Base-by-base conservation (phyloP, 495 filamentous ascomycete genomes). In the Xylaria intraflava region DNA sequence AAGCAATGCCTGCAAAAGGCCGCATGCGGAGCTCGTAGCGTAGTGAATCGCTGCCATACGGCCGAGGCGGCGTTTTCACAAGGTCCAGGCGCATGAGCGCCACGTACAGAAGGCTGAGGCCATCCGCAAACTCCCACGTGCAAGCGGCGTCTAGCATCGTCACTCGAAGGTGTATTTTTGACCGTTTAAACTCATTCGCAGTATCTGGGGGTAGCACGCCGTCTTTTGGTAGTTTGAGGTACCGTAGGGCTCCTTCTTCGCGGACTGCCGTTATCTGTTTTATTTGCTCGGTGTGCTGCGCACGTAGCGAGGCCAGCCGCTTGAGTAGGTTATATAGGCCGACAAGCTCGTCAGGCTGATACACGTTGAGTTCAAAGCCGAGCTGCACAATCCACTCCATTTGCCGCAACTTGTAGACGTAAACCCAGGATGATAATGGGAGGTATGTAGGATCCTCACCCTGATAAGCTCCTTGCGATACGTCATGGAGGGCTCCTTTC, bases 281-380 rank as follows among this genome's bases (percentile, higher is more conserved):
- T 51, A 92, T 89, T 42, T 88, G 83, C 51, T 88, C 84, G 26
- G 85, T 70, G 59, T 90, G 85, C 42, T 72, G 69, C 24, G 74
- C 69, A n/a, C 79, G 74, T 0, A 75, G 77, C 44, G 75, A 70
- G 36, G 77, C 65, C 1, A 86, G 72, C 54, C 80, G 72, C 61
- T 80, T 74, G 6, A 87, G 74, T 54, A 88, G 94, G 84, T 87
- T 92, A 65, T 95, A 96, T 88, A 96, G 96, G 14, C 81, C 83
- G 11, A 84, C 80, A 6, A 93, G 75, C 69, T 99, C 93, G 65
- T 95, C 87, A 1, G 84, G 78, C 20, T 88, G 82, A 63, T 97
- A 97, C 23, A 95, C 82, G 8, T 90, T 83, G 16, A 95, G 83
- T 67, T 97, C 93, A 64, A 99, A 96, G n/a, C 93, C 93, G 48